A percentile compares a stretch with the other conserved stretches of the same genome.
phyloP scores from a whole-genome alignment of 768 basidiomycete species.

The Leccinellum luteum region DNA sequence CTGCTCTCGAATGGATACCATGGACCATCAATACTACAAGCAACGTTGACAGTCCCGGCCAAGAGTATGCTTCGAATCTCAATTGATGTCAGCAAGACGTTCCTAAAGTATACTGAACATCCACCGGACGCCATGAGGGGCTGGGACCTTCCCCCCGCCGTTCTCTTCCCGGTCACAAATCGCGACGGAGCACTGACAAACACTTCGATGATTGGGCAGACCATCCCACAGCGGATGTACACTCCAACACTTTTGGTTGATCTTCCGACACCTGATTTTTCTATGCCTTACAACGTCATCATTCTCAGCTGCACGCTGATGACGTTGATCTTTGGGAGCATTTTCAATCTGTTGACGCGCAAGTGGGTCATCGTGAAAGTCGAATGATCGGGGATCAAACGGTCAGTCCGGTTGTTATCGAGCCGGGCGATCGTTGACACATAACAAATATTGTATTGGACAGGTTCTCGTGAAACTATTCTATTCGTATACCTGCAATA shows the following conservation, averaged over 20 bases:
- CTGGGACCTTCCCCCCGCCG: slow-evolving; percentile 87
- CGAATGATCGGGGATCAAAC: slow-evolving; percentile 4
- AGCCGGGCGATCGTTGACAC: neutral
- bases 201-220: neutral
- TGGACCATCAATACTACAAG: slow-evolving; percentile 68
- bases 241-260: slow-evolving; percentile 82
- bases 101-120: slow-evolving; percentile 92
- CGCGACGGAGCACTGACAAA: neutral
- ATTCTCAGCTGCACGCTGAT: slow-evolving; percentile 92
- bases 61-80: slow-evolving; percentile 58
- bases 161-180: slow-evolving; percentile 47
- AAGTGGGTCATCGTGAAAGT: slow-evolving; percentile 62
- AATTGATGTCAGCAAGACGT: slow-evolving; percentile 78
- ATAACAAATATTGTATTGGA: neutral
- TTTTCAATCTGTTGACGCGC: slow-evolving; percentile 85
- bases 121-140: slow-evolving; percentile 94
- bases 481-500: neutral
- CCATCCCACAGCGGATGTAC: slow-evolving; percentile 53
- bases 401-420: neutral
- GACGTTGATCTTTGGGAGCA: slow-evolving; percentile 88
- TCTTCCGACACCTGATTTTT: slow-evolving; percentile 98
- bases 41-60: slow-evolving; percentile 67
- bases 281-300: slow-evolving; percentile 99
- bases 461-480: neutral
- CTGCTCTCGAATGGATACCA: slow-evolving; percentile 16